A percentile compares a stretch with the other conserved stretches of the same genome.
phyloP scores from a whole-genome alignment of 192 early-diverging fungal genomes.

The Dimargaris xerosporica region DNA sequence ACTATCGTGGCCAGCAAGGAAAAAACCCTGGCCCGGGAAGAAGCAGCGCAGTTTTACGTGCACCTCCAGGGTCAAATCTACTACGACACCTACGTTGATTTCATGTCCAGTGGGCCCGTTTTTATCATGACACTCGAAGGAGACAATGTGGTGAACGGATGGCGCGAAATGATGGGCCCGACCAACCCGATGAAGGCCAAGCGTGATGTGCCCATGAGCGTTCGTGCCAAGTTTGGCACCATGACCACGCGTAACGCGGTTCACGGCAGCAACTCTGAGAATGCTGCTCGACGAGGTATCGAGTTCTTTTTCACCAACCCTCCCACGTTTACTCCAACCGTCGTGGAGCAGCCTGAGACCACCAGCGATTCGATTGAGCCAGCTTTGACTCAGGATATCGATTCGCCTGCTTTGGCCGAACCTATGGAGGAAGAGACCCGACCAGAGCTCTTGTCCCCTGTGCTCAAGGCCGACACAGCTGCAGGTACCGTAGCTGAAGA shows the following conservation, averaged over 20 bases:
- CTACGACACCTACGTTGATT: slow-evolving; percentile 25
- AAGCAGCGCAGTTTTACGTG: slow-evolving; percentile 27
- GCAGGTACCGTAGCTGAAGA: slow-evolving; percentile 9
- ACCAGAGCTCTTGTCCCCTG: not conserved
- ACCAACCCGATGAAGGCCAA: slow-evolving; percentile 23
- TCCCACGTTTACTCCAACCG: not conserved
- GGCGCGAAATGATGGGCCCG: slow-evolving; percentile 35
- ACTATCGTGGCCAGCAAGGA: slow-evolving; percentile 24
- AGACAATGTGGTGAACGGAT: slow-evolving; percentile 30
- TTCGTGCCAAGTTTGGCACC: slow-evolving; percentile 32
- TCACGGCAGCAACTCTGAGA: slow-evolving; percentile 36
- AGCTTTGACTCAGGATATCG: not conserved
- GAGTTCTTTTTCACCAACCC: slow-evolving; percentile 24
- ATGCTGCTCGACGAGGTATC: slow-evolving; percentile 24
- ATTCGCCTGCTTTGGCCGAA: not conserved
- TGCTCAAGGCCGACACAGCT: slow-evolving; percentile 14
- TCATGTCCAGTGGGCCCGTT: slow-evolving; percentile 34
- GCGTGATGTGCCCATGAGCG: slow-evolving; percentile 20
- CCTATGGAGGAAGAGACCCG: not conserved
- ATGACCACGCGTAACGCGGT: slow-evolving; percentile 30
- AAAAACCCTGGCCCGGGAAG: slow-evolving; percentile 20
- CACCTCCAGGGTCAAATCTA: slow-evolving; percentile 23
- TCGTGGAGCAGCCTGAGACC: not conserved
- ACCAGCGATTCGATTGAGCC: not conserved
- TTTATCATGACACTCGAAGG: slow-evolving; percentile 29